Base-by-base conservation (phyloP, 176 grass and related monocot species). In the Zizania latifolia region DNA sequence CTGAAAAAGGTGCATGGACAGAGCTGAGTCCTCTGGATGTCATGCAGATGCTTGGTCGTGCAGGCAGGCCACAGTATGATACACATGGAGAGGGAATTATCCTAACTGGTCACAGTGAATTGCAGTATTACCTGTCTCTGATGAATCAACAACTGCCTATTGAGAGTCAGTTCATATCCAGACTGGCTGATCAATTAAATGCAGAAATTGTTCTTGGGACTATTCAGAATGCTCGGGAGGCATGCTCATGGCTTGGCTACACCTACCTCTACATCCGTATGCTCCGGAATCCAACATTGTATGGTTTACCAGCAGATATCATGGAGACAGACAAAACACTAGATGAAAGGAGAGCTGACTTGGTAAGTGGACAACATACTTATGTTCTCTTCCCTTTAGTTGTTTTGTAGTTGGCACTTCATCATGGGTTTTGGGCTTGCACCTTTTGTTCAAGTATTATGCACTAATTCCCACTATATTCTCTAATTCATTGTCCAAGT, bases 31-130 rank as follows among this genome's bases (percentile, higher is more conserved):
- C 91, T 17, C 61, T 98, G 29, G 94, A 98, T 82, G 94, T 98
- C 54, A 94, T 98, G 94, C 94, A 98, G 74, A 98, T 98, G 94
- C 89, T 98, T 72, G 94, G 94, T 76, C 86, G 91, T 72, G 94
- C 91, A 27, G 94, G 94, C 70, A 90, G 94, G 74, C 94, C 94
- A 33, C 94, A 98, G 81, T 98, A 93, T 87, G 94, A 94, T 55
- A 87, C 90, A 23, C 90, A 94, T 59, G 94, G 94, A 68, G 91
- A 98, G 76, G 91, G 95, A 58, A 92, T 94, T 72, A 98, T 98
- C 59, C 67, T 98, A 50, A 98, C 91, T 8, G 89, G 89, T 34
- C 89, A 92, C 62, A 94, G 88, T 79, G 86, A 98, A 81, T 78
- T 98, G 68, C 91, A 98, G 38, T 98, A 92, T 71, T 92, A 94